Percentiles rank a stretch among this genome's conserved stretches.
phyloP scores from a whole-genome alignment of 176 grass and related monocot genomes.

The Cocos nucifera region DNA sequence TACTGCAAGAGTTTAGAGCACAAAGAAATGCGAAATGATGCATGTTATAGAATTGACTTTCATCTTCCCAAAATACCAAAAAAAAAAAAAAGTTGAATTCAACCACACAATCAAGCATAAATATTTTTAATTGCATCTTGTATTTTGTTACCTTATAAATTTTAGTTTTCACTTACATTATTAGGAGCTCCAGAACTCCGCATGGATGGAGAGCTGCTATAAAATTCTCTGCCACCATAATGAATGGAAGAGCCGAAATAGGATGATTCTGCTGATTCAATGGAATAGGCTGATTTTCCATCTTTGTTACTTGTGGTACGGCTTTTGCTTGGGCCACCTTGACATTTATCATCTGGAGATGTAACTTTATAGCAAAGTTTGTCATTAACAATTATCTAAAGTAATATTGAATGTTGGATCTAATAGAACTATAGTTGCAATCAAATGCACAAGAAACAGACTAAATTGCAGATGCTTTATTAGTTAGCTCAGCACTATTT shows the following conservation, averaged over 20 bases:
- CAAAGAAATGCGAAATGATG: slow-evolving; percentile 2
- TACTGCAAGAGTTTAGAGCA: slow-evolving; percentile 32
- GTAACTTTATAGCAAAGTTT: neutral
- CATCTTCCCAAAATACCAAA: neutral
- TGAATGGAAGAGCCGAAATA: slow-evolving; percentile 77
- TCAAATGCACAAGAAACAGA: too few species aligned
- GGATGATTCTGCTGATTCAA: slow-evolving; percentile 39
- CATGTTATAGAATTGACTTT: slow-evolving; percentile 3
- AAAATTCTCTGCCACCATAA: slow-evolving; percentile 88
- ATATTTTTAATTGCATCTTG: slow-evolving; percentile 2
- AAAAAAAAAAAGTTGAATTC: slow-evolving; percentile 2
- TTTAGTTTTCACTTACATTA: slow-evolving; percentile 15
- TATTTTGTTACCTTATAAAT: neutral
- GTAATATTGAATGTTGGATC: neutral
- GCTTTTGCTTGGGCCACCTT: slow-evolving; percentile 39
- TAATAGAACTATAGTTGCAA: neutral
- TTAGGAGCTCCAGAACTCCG: slow-evolving; percentile 24
- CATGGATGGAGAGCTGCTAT: slow-evolving; percentile 41
- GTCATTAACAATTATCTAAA: neutral
- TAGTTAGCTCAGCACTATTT: too few species aligned
- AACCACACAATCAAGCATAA: slow-evolving; percentile 8
- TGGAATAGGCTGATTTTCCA: slow-evolving; percentile 23
- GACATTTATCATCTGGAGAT: slow-evolving; percentile 45
- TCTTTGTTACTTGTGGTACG: slow-evolving; percentile 31
- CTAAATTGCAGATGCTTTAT: too few species aligned